Conservation (phyloP, 139 green algal genomes). For the Nannochloris sp. region DNA sequence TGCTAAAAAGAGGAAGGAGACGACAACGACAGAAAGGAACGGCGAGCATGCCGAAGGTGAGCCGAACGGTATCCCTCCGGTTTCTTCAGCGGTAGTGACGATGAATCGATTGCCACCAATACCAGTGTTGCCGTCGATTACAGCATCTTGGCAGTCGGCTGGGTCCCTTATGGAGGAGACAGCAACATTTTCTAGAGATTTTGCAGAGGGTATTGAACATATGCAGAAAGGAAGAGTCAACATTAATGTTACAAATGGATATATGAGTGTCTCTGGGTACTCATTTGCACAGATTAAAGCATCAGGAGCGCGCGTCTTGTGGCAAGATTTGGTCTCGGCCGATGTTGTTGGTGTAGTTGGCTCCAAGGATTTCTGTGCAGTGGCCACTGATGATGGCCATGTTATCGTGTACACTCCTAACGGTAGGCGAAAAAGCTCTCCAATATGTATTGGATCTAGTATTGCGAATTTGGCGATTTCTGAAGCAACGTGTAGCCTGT, state of each 20-base stretch:
- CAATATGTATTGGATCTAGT: conserved; percentile 39
- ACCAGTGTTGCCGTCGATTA: neutral
- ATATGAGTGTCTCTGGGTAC: neutral
- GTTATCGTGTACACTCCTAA: conserved; percentile 38
- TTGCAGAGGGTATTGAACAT: conserved; percentile 2
- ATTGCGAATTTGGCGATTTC: conserved; percentile 27
- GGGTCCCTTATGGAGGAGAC: neutral
- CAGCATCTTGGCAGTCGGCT: neutral
- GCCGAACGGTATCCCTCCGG: neutral
- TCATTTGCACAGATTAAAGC: neutral
- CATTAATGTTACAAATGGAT: neutral
- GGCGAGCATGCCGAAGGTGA: neutral
- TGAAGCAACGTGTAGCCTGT: conserved; percentile 12
- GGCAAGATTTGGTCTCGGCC: conserved; percentile 38
- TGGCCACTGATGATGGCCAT: conserved; percentile 15
- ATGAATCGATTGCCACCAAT: neutral
- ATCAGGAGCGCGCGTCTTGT: conserved; percentile 8
- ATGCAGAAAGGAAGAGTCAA: neutral
- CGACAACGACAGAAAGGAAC: neutral
- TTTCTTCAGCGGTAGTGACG: too few relatives aligned
- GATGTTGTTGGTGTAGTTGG: conserved; percentile 29
- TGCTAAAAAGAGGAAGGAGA: neutral
- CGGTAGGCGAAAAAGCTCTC: conserved; percentile 40
- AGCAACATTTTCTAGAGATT: neutral
- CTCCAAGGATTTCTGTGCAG: conserved; percentile 41